Percentiles rank a stretch among this genome's conserved stretches.
phyloP scores from a whole-genome alignment of 345 rosid genomes.

The Conringia planisiliqua region DNA sequence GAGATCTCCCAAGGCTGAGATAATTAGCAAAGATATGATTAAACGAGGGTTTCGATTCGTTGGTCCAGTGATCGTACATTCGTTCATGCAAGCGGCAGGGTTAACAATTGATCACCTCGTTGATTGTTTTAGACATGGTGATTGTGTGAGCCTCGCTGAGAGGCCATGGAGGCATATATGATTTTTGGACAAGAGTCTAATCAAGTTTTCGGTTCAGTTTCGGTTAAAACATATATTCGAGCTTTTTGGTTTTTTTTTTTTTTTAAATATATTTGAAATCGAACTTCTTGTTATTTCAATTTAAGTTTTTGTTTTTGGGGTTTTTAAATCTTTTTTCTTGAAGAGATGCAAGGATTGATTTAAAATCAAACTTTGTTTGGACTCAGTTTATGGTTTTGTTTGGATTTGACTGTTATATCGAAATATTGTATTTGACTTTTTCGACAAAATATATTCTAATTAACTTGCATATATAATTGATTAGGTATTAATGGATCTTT shows the following conservation, averaged over 20 bases:
- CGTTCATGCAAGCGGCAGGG: constrained; percentile 97
- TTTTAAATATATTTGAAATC: background rate
- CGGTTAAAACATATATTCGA: background rate
- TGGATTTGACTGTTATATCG: background rate
- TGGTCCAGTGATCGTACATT: constrained; percentile 90
- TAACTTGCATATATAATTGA: background rate
- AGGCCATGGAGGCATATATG: constrained; percentile 89
- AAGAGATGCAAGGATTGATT: background rate
- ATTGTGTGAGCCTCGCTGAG: constrained; percentile 79
- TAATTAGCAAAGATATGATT: constrained; percentile 73
- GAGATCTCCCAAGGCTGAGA: constrained; percentile 83
- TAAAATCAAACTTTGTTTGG: background rate
- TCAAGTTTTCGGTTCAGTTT: background rate
- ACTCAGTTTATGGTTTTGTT: background rate
- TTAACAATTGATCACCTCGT: constrained; percentile 83
- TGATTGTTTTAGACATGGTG: constrained; percentile 71
- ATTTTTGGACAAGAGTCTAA: background rate
- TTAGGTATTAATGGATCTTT: background rate
- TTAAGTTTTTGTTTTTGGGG: background rate
- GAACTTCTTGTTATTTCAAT: background rate
- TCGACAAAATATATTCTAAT: background rate
- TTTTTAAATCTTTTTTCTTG: background rate
- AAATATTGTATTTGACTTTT: background rate
- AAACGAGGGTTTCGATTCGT: constrained; percentile 82
- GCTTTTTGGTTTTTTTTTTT: background rate